Conservation (phyloP, 1,284 basidiomycete species). For the Cryptococcus deneoformans region DNA sequence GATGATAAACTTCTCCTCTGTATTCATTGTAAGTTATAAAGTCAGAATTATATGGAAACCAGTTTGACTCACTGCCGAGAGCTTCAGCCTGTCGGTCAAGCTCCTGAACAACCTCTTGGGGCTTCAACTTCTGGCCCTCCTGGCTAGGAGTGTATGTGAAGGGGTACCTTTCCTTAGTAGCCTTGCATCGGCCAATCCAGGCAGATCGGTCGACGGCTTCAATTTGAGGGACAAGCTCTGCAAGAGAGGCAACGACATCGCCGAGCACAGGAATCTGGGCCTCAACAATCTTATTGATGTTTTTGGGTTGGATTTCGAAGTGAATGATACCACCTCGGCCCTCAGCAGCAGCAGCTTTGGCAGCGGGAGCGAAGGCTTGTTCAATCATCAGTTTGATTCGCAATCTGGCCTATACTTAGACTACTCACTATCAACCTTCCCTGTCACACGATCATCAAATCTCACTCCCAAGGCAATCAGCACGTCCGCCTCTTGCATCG, state of each 20-base stretch:
- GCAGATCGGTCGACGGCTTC: slow-evolving; percentile 60
- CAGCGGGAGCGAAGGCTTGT: slow-evolving; percentile 80
- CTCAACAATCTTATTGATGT: slow-evolving; percentile 98
- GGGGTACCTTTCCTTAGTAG: slow-evolving; percentile 86
- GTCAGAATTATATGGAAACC: neutral
- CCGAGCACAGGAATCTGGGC: slow-evolving; percentile 92
- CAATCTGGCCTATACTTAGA: neutral
- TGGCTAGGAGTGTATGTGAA: slow-evolving; percentile 78
- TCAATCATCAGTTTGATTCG: neutral
- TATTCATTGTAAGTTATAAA: neutral
- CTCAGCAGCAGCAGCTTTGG: slow-evolving; percentile 76
- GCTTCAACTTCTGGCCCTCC: slow-evolving; percentile 75
- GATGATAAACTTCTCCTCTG: slow-evolving; percentile 83
- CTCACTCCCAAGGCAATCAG: slow-evolving; percentile 95
- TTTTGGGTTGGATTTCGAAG: slow-evolving; percentile 98
- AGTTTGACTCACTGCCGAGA: slow-evolving; percentile 48
- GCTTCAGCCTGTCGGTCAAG: slow-evolving; percentile 71
- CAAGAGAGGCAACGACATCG: slow-evolving; percentile 83
- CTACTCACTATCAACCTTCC: slow-evolving; percentile 67
- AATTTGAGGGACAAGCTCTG: slow-evolving; percentile 77
- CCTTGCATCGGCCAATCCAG: slow-evolving; percentile 80
- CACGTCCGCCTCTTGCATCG: slow-evolving; percentile 96
- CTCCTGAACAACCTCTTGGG: slow-evolving; percentile 94
- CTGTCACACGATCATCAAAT: slow-evolving; percentile 98
- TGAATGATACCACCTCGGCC: slow-evolving; percentile 96